phyloP scores from a whole-genome alignment of 2,329 filamentous ascomycete genomes.

The Fusarium sublunatum region DNA sequence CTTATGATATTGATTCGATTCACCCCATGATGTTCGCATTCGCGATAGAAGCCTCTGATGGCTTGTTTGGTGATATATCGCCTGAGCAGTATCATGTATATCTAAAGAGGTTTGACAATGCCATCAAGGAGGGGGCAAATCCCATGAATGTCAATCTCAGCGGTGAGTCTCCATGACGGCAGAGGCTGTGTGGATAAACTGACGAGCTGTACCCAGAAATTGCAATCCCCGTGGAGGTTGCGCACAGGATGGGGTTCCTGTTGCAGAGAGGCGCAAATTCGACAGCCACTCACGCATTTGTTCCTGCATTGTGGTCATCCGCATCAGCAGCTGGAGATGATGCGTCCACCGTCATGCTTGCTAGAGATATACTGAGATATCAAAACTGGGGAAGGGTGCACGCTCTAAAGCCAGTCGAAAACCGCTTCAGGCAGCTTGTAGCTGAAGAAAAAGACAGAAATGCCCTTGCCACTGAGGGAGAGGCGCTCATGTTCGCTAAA shows the following conservation, averaged over 20 bases:
- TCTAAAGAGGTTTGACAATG: conserved; percentile 37
- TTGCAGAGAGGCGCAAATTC: conserved; percentile 31
- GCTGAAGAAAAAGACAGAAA: conserved; percentile 48
- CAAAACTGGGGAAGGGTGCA: conserved; percentile 36
- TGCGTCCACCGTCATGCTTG: conserved; percentile 48
- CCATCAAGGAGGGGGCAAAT: conserved; percentile 36
- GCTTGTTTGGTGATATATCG: conserved; percentile 32
- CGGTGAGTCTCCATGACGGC: conserved; percentile 36
- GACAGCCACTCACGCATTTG: conserved; percentile 26
- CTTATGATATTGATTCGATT: conserved; percentile 41
- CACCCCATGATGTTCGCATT: conserved; percentile 36
- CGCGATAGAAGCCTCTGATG: conserved; percentile 27
- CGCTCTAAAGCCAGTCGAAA: conserved; percentile 37
- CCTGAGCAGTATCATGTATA: conserved; percentile 43
- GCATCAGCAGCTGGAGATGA: conserved; percentile 49
- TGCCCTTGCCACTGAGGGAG: conserved; percentile 51
- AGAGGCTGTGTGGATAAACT: conserved; percentile 2
- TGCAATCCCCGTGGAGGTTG: conserved; percentile 24
- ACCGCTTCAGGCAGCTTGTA: conserved; percentile 49
- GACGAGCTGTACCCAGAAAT: conserved; percentile 29
- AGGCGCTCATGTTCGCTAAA: conserved; percentile 36
- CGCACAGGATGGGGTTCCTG: conserved; percentile 49
- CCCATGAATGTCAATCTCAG: conserved; percentile 37
- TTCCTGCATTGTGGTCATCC: conserved; percentile 46
- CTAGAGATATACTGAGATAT: conserved; percentile 36